Base-by-base conservation (phyloP, 495 filamentous ascomycete species). In the Evernia prunastri region DNA sequence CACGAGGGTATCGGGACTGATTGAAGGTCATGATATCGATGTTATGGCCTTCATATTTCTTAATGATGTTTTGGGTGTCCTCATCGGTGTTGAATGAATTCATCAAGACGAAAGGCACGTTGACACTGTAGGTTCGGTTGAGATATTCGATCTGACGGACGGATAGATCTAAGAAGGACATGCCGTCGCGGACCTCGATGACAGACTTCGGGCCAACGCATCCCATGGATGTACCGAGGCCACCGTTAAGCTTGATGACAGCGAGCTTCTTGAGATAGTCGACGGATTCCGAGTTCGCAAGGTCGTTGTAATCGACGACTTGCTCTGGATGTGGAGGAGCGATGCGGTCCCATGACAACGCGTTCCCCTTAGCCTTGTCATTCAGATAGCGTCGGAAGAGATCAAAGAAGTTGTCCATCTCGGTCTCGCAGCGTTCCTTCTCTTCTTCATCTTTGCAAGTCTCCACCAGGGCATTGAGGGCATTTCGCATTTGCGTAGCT, bases 61-160 rank as follows among this genome's bases (percentile, higher is more conserved):
- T 97, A 81, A 99, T 99, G 80, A 99, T 99, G 75, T 90, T 94
- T 68, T 90, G 88, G 64, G 94, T 99, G 75, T 99, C 94, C 71
- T 93, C 87, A 77, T 97, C 91, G 73, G 94, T 99, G 84, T 99
- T 99, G 89, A 99, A 99, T 62, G 94, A 97, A 86, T 99, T 99
- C 94, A 99, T 99, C 73, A 99, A 86, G 67, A 99, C 88, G 80
- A 99, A 97, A 49, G 94, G 94, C 27, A 99, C 94, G 75, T 96
- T 96, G 77, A 96, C 90, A 69, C 89, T 86, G 81, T 96, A 97
- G 53, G 89, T 97, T 73, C 92, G 89, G 86, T 99, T 99, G 65
- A 99, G 87, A 83, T 92, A 95, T 81, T 99, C 94, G 73, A 99
- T 93, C 83, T 99, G 94, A 71, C 94, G 91, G 68, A 99, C 94